Base-by-base conservation (phyloP, 352 stramenopile species). In the Blastocystis sp. region DNA sequence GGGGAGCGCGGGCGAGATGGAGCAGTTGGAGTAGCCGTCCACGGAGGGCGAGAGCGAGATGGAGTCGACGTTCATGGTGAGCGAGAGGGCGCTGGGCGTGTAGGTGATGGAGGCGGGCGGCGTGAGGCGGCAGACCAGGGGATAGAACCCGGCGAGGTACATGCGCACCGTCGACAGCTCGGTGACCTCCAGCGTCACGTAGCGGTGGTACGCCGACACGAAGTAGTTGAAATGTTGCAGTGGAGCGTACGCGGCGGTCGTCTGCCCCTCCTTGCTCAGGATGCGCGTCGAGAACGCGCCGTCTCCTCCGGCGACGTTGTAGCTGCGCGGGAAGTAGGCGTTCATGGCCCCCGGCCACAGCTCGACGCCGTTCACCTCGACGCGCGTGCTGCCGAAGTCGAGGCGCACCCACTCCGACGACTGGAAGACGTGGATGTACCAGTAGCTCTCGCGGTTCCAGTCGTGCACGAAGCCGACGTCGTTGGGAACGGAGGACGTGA, bases 1-100 rank as follows among this genome's bases (percentile, higher is more conserved):
- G n/a, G 74, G 74, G 29, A 85, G 74, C 10, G 51, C 45, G 26
- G 74, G 74, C 1, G 35, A 16, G 45, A 85, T 55, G 13, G 33
- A 67, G 41, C 74, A 85, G 24, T 51, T 2, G 26, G 55, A 55
- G 45, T 67, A 85, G 24, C 74, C 74, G 61, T 45, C 33, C 0
- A 85, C n/a, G 10, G 74, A 50, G 35, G 74, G 74, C n/a, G 26
- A 16, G n/a, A 85, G 65, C 0, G 51, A 41, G 0, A 31, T 26
- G 66, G 50, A n/a, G n/a, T 77, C 66, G n/a, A 60, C 35, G 45
- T 55, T 55, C 45, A 55, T 55, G 45, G 45, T 55, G 45, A 55
- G 45, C 45, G 45, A 19, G 45, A 55, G 45, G 6, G 45, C 9
- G 6, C 6, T 16, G 45, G 45, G 45, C 0, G 45, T 55, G 45